Evolutionary conservation across 805 yeast genomes (phyloP), one percentile per base, ranked within the genome.

Genomic region (Ogataea methanolica): DNA sequence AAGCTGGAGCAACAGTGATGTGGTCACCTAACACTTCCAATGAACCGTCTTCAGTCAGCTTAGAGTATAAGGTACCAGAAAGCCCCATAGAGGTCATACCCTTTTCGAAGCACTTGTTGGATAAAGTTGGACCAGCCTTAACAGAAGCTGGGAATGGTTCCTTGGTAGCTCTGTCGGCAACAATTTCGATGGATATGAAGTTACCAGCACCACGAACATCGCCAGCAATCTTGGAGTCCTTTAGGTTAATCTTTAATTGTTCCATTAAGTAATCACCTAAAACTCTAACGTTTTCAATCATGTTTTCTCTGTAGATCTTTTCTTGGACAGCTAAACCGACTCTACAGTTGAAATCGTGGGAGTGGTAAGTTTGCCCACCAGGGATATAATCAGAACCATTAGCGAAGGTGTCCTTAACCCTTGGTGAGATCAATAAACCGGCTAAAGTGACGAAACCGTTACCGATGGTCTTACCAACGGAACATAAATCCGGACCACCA

Each of bases 171-270:
- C 70, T 75, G 57, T 80, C 72, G 56, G 77, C 72, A 49, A 79
- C 84, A 44, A 79, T 68, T 61, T 81, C 86, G 41, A 81, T 56
- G 5, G 80, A 69, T 74, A 82, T 71, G 64, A 81, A 81, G 36
- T 79, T 76, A 51, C 85, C 86, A 48, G 78, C 67, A 46, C 87
- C 87, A 63, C 87, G 73, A 36, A 81, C 74, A 54, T 81, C 82
- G 49, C 84, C 86, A 21, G 72, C 80, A 44, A 72, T 67, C 44
- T 63, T 63, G 49, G 58, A 59, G 39, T 66, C 66, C 41, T 65
- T 65, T 17, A 74, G 53, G 36, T 62, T 61, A 33, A 63, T 63
- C 48, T 63, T 61, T 42, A 78, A 61, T 52, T 59, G 63, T 16
- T 54, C 56, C 50, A 71, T 78, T 55, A 78, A 53, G 49, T 71